Evolutionary conservation across 164 flowering plant genomes (phyloP).

Genomic region (Malania oleifera): DNA sequence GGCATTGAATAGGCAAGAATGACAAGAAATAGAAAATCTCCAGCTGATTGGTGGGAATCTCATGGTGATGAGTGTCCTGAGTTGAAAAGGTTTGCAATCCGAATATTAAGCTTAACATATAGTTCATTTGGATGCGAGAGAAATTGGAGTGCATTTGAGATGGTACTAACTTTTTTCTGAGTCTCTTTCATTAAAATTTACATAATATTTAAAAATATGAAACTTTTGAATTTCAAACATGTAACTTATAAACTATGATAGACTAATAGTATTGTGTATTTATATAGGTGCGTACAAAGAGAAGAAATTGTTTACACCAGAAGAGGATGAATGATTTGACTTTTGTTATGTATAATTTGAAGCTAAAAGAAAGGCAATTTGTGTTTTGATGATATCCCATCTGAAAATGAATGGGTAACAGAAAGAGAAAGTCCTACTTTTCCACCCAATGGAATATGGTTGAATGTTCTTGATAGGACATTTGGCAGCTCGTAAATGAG

Average conservation of each 20-base stretch:
- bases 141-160: constrained; percentile 1
- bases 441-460: not conserved
- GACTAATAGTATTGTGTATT: not conserved
- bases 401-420: not conserved
- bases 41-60: no score
- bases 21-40: not conserved
- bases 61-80: no score
- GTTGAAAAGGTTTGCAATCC: not conserved
- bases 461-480: not conserved
- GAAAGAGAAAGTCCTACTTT: not conserved
- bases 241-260: not conserved
- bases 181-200: not conserved
- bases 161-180: not conserved
- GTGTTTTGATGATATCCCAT: not conserved
- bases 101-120: not conserved
- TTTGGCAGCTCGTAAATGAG: not conserved
- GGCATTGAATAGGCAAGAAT: not conserved
- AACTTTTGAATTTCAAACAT: not conserved
- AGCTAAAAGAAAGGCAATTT: not conserved
- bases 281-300: not conserved
- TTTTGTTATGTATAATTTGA: not conserved
- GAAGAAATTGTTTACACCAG: not conserved
- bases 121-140: not conserved
- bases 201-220: no score
- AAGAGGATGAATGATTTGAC: not conserved